Base-by-base conservation (phyloP, 129 eudicot species). In the Deinandra increscens region DNA sequence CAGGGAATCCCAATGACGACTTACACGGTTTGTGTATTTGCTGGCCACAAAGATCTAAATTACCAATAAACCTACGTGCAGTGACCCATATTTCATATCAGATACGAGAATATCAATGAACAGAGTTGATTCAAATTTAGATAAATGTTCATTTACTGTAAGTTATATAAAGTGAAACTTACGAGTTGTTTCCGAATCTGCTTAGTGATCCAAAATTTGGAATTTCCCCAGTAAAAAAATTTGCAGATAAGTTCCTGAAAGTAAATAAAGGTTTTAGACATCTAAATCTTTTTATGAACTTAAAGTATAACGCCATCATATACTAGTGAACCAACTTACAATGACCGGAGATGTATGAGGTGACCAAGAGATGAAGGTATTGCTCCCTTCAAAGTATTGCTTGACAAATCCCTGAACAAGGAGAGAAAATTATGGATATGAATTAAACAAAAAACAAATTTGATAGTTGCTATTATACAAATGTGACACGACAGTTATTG, bases 301-400 rank as follows among this genome's bases (percentile, higher is more conserved):
- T 7, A 2, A 53, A 19, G 9, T 19, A 7, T 19, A 19, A 51
- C 13, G 19, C 26, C 18, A 12, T 3, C 49, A 8, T 39, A 38
- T 38, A 53, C 45, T 43, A 33, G 38, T 5, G 45, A 33, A 22
- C 14, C 10, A 22, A 89, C 97, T 81, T 82, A 93, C 98, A 93
- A 23, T 79, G 80, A 80, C 13, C 81, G 80, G 42, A 93, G 95
- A 60, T 75, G 88, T 20, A 78, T 73, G 15, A 93, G 91, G 71
- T 81, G 98, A 10, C 90, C 97, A 59, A 93, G 92, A 15, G 98
- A 93, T 15, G 98, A 83, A 68, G 98, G 98, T 75, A 93, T 89
- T 4, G 95, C 86, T 60, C 98, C 98, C 51, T 71, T 84, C 68
- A 93, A 82, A 64, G 88, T 83, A 76, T 93, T 93, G 80, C 97